Base-by-base conservation (phyloP, 805 yeast species). In the Wickerhamomyces canadensis region DNA sequence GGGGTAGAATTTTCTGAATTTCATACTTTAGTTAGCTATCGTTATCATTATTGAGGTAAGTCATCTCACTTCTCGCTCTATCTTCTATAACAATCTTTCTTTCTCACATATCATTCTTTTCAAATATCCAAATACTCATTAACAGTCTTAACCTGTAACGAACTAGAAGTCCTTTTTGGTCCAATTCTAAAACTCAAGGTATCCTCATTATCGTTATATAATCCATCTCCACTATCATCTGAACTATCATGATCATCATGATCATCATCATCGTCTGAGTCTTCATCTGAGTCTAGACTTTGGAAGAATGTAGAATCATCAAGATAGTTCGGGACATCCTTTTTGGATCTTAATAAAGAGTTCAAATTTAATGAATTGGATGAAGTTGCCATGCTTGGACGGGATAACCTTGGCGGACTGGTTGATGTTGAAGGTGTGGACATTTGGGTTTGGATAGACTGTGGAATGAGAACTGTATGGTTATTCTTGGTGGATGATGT, bases 301-400 rank as follows among this genome's bases (percentile, higher is more conserved):
- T 52, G 52, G 37, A 49, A 51, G 16, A 39, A 47, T 13, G 55
- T 49, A 1, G 53, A 45, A 10, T 51, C 58, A 35, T 52, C 55
- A 10, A 54, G 34, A 31, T 49, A 48, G 24, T 54, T 36, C 13
- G 48, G 46, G 11, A 48, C 45, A 4, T 47, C 52, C 17, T 46
- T 49, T 31, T 54, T 54, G 9, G 54, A 43, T 4, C 39, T 32
- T 5, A 54, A 33, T 10, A 48, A 32, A 3, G 52, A 47, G 39
- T 47, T 51, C 27, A 52, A 24, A 34, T 54, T 47, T 12, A 48
- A 34, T 21, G 48, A 43, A 24, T 48, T 47, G 7, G 52, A 42
- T 2, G 56, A 51, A 4, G 45, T 29, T 16, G 49, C 41, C 19
- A 49, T 22, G 22, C 27, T 33, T 7, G 6, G n/a, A 9, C 12